Conservation (phyloP, 139 green algal genomes). For the Chlamydomonas applanata region DNA sequence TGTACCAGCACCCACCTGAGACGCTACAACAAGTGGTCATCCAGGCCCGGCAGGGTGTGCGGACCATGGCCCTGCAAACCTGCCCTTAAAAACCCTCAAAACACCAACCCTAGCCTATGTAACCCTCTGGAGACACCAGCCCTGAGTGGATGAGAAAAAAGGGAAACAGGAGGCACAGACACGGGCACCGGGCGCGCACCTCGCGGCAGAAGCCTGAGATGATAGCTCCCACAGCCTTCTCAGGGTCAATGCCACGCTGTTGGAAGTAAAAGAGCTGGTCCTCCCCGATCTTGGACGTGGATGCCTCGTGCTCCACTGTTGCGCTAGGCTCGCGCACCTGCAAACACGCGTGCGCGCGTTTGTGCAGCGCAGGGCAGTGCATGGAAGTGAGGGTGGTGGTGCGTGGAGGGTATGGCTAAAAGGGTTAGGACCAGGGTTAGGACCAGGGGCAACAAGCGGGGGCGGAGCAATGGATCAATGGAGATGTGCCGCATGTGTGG, state of each 20-base stretch:
- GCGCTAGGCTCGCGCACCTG: constrained; percentile 89
- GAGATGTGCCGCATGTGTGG: no score
- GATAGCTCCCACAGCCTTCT: constrained; percentile 96
- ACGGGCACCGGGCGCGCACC: constrained; percentile 11
- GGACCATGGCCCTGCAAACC: no score
- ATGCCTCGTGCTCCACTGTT: constrained; percentile 96
- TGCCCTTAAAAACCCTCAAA: no score
- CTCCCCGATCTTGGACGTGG: constrained; percentile 97
- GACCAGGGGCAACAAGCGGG: no score
- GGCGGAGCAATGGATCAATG: no score
- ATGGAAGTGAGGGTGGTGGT: no score
- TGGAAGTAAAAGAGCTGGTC: constrained; percentile 99
- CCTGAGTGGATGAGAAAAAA: background rate
- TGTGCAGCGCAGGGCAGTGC: background rate
- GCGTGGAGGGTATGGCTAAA: no score
- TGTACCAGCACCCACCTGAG: no score
- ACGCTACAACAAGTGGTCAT: no score
- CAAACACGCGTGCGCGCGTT: background rate
- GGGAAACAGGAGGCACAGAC: background rate
- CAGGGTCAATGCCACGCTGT: constrained; percentile 88
- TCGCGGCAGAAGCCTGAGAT: constrained; percentile 97
- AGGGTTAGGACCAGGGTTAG: no score
- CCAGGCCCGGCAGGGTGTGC: no score
- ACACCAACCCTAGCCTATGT: no score
- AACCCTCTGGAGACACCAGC: background rate